Conservation (phyloP, 2,329 filamentous ascomycete species). For the Phialophora verrucosa region DNA sequence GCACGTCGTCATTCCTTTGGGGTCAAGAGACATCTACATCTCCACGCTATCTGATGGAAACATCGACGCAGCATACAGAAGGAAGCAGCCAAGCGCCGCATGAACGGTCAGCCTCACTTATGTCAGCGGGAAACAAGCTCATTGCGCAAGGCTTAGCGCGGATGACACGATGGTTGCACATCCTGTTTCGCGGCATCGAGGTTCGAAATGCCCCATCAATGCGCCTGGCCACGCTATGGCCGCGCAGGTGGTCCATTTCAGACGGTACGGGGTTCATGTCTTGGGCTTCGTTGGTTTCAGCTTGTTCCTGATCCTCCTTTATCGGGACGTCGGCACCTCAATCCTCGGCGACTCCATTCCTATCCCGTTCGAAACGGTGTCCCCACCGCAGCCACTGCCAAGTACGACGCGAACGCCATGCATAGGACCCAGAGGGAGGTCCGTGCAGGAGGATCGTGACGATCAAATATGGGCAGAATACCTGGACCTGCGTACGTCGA, state of each 20-base stretch:
- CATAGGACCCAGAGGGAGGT: constrained; percentile 60
- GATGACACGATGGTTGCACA: constrained; percentile 7
- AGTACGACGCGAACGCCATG: constrained; percentile 53
- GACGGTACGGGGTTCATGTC: constrained; percentile 3
- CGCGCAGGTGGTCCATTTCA: constrained; percentile 7
- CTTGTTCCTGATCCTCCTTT: constrained; percentile 9
- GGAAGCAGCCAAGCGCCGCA: not conserved
- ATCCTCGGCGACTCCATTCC: constrained; percentile 14
- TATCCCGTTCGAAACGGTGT: constrained; percentile 1
- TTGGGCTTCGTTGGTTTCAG: constrained; percentile 5
- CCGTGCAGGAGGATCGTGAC: constrained; percentile 60
- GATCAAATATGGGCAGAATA: constrained; percentile 48
- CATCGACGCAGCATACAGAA: not conserved
- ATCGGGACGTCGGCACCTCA: not conserved
- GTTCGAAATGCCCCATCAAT: constrained; percentile 1
- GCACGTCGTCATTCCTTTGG: too few species aligned
- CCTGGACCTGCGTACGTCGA: constrained; percentile 21
- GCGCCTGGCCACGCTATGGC: constrained; percentile 8
- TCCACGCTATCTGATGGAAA: too few species aligned
- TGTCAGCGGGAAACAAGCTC: not conserved
- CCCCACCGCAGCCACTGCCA: constrained; percentile 11
- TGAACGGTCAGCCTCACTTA: constrained; percentile 10
- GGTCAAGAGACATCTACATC: not conserved
- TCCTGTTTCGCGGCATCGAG: not conserved
- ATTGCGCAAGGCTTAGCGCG: constrained; percentile 7